A percentile compares a stretch with the other conserved stretches of the same genome.
Conservation (phyloP, 371 early-diverging fungal species). For the Actinomortierella wolfii region DNA sequence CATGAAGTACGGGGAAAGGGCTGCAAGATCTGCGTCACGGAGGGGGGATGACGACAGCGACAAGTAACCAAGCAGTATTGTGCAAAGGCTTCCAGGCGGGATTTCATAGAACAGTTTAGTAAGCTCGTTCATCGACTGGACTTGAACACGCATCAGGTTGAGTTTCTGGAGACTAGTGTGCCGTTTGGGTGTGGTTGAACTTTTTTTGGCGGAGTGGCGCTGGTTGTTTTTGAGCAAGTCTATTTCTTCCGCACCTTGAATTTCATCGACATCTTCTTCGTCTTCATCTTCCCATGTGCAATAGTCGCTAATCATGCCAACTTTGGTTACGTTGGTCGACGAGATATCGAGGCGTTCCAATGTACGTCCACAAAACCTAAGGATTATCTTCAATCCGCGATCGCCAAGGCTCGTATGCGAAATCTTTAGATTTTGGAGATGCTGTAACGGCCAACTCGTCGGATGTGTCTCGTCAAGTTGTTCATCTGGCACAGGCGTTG, state of each 20-base stretch:
- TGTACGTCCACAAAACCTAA: constrained; percentile 19
- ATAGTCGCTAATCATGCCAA: background rate
- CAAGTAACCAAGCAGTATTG: too few relatives aligned
- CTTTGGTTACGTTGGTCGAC: constrained; percentile 13
- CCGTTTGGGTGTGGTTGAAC: background rate
- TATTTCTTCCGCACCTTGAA: background rate
- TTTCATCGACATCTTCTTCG: background rate
- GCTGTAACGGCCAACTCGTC: constrained; percentile 7
- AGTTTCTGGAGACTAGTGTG: background rate
- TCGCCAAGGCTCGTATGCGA: constrained; percentile 28
- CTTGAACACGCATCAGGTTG: too few relatives aligned
- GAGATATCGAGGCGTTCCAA: constrained; percentile 29
- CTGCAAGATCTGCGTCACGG: too few relatives aligned
- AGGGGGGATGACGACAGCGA: too few relatives aligned
- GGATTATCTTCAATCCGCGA: constrained; percentile 22
- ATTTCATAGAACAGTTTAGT: too few relatives aligned
- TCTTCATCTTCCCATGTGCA: constrained; percentile 3
- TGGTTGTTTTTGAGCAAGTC: background rate
- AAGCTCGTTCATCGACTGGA: too few relatives aligned
- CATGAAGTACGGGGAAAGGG: too few relatives aligned
- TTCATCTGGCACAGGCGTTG: background rate
- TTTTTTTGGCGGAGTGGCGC: too few relatives aligned
- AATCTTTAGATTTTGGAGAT: constrained; percentile 28
- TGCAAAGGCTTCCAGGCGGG: too few relatives aligned
- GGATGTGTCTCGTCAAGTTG: background rate